phyloP scores from a whole-genome alignment of 2,329 filamentous ascomycete species.

The Cladosporium sp. region DNA sequence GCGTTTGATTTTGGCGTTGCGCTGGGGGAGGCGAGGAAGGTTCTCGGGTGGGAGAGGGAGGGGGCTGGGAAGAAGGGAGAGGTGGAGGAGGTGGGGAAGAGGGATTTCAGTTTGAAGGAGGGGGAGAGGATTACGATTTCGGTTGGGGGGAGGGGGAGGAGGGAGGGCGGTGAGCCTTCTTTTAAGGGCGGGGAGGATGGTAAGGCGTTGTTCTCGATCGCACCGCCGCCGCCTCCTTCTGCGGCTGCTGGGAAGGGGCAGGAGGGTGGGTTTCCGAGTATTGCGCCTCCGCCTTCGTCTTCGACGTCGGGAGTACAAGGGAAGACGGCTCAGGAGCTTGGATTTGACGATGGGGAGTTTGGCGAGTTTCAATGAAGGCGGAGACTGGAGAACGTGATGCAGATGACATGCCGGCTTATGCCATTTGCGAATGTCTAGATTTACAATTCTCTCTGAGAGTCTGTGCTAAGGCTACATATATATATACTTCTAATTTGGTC shows the following conservation, averaged over 20 bases:
- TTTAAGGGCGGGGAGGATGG: conserved; percentile 36
- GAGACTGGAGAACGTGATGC: not conserved
- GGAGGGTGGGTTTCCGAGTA: conserved; percentile 54
- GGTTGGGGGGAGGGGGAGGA: conserved; percentile 57
- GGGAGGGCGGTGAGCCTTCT: conserved; percentile 28
- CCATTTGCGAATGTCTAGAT: too few species aligned
- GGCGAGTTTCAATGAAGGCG: conserved; percentile 73
- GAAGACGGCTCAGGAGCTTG: conserved; percentile 56
- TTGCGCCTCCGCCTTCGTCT: conserved; percentile 69
- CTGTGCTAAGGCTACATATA: conserved; percentile 10
- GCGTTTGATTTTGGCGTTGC: conserved; percentile 80
- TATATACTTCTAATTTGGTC: conserved; percentile 28
- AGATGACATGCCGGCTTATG: not conserved
- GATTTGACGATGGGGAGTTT: conserved; percentile 85
- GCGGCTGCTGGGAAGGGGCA: conserved; percentile 24
- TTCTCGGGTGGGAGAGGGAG: conserved; percentile 60
- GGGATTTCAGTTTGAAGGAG: conserved; percentile 81
- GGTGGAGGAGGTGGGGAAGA: conserved; percentile 52
- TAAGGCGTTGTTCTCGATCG: conserved; percentile 64
- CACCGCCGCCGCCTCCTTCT: conserved; percentile 58
- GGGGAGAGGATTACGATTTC: conserved; percentile 86
- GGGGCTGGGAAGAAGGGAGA: conserved; percentile 25
- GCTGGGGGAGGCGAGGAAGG: conserved; percentile 72
- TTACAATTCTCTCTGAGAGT: conserved; percentile 2
- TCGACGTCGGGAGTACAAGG: conserved; percentile 28